Evolutionary conservation across 1,284 basidiomycete species (phyloP).

Genomic region (Psilocybe mexicana): DNA sequence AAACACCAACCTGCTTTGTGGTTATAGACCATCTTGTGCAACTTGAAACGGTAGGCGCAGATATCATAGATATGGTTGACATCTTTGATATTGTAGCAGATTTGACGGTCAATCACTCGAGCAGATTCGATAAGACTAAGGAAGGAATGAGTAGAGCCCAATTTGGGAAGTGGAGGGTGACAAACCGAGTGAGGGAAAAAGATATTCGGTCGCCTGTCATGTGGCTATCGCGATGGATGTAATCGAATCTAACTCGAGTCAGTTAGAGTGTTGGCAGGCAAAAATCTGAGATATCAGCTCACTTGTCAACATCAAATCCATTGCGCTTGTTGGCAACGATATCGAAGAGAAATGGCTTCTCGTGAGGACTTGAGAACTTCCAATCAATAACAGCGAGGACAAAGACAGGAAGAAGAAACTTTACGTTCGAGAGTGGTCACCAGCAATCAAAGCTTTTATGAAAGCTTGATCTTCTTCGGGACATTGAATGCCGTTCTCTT

Average conservation of each 20-base stretch:
- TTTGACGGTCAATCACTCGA: slow-evolving; percentile 68
- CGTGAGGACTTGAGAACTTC: slow-evolving; percentile 31
- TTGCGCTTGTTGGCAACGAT: slow-evolving; percentile 79
- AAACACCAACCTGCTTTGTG: slow-evolving; percentile 66
- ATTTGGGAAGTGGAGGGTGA: background rate
- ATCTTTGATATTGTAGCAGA: slow-evolving; percentile 81
- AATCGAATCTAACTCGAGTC: slow-evolving; percentile 61
- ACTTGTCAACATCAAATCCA: slow-evolving; percentile 84
- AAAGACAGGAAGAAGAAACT: slow-evolving; percentile 18
- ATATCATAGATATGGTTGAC: slow-evolving; percentile 73
- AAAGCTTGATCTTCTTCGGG: slow-evolving; percentile 49
- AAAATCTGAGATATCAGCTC: slow-evolving; percentile 15
- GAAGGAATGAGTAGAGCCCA: background rate
- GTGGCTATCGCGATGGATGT: slow-evolving; percentile 71
- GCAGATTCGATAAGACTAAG: slow-evolving; percentile 68
- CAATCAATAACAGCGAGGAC: no score
- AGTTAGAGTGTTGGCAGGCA: background rate
- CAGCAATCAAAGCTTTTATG: slow-evolving; percentile 70
- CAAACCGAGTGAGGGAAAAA: slow-evolving; percentile 52
- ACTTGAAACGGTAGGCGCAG: slow-evolving; percentile 67
- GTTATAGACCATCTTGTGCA: slow-evolving; percentile 74
- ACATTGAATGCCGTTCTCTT: slow-evolving; percentile 50
- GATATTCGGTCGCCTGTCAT: slow-evolving; percentile 66
- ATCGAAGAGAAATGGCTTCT: slow-evolving; percentile 61
- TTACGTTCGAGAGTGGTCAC: slow-evolving; percentile 45